Base-by-base conservation (phyloP, 140 eudicot species). In the Bidens hawaiensis region DNA sequence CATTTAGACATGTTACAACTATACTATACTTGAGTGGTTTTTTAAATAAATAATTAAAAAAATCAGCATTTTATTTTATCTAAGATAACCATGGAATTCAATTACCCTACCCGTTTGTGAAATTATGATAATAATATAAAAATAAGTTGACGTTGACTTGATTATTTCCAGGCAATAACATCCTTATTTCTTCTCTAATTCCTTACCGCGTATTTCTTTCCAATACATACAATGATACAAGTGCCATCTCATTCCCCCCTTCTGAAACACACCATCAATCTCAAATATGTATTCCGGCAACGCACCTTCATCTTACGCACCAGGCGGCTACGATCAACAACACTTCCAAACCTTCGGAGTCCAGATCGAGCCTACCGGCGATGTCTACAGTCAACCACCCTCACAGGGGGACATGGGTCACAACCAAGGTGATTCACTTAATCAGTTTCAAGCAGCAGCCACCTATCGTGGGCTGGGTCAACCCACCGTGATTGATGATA, bases 271-370 rank as follows among this genome's bases (percentile, higher is more conserved):
- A 43, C 50, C 21, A 40, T 27, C 58, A 41, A 64, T 47, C 57
- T 4, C 1, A 22, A 60, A 41, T 14, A 62, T 64, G 46, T 14
- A 47, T 64, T 64, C 69, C 69, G 42, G 25, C 69, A 33, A 64
- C 17, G 25, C 28, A 11, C 69, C 46, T 47, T 46, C 56, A 64
- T 47, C 59, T 33, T 46, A 46, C 4, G 25, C 69, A 47, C 24
- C 59, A 42, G 23, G 27, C 16, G 30, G 6, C 18, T 43, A 17
- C n/a, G 47, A 64, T 31, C 59, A 47, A 3, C 10, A 64, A 6
- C 33, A 36, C 43, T 3, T 0, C 43, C 43, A 36, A 36, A 13
- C 43, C 43, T 8, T n/a, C 14, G 12, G 43, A n/a, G n/a, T n/a
- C 43, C 43, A 36, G 43, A 36, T 36, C 43, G 14, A 36, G 15